phyloP scores from a whole-genome alignment of 306 rosid genomes.

The Alnus glutinosa region DNA sequence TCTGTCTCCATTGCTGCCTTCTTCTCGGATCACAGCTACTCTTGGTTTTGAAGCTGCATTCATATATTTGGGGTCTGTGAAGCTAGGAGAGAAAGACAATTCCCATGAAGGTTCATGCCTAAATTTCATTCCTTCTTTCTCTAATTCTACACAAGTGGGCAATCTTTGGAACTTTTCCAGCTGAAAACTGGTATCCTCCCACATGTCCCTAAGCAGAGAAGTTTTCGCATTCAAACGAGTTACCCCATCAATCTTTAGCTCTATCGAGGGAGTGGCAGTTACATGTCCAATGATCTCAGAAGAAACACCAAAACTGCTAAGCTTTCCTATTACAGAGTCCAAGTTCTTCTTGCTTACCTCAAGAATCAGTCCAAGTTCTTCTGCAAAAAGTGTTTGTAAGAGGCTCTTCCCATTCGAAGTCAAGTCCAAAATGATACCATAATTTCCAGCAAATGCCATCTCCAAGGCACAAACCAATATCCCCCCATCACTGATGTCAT shows the following conservation, averaged over 20 bases:
- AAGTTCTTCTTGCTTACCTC: constrained; percentile 75
- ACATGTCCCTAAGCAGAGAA: constrained; percentile 63
- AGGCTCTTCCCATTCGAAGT: constrained; percentile 58
- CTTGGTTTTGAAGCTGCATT: constrained; percentile 59
- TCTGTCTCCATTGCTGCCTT: constrained; percentile 93
- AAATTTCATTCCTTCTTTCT: constrained; percentile 74
- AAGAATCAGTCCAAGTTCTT: constrained; percentile 81
- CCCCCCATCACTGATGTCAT: constrained; percentile 96
- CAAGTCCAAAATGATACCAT: constrained; percentile 63
- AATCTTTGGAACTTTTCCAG: constrained; percentile 72
- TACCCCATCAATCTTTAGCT: constrained; percentile 64
- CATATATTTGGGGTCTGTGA: constrained; percentile 60
- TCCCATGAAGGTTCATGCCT: constrained; percentile 75
- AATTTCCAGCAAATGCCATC: constrained; percentile 93
- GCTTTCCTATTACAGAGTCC: constrained; percentile 45
- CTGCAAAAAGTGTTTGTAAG: constrained; percentile 71
- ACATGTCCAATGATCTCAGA: constrained; percentile 68
- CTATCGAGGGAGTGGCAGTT: constrained; percentile 47
- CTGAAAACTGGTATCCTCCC: constrained; percentile 87
- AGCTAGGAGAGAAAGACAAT: constrained; percentile 66
- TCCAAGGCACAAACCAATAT: constrained; percentile 71
- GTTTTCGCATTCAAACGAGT: constrained; percentile 60
- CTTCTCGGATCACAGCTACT: constrained; percentile 90
- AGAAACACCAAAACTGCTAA: constrained; percentile 47
- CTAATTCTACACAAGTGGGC: constrained; percentile 77